Evolutionary conservation across 139 green algal genomes (phyloP), one percentile per base, ranked within the genome.

Genomic region (Raphidocelis subcapitata): DNA sequence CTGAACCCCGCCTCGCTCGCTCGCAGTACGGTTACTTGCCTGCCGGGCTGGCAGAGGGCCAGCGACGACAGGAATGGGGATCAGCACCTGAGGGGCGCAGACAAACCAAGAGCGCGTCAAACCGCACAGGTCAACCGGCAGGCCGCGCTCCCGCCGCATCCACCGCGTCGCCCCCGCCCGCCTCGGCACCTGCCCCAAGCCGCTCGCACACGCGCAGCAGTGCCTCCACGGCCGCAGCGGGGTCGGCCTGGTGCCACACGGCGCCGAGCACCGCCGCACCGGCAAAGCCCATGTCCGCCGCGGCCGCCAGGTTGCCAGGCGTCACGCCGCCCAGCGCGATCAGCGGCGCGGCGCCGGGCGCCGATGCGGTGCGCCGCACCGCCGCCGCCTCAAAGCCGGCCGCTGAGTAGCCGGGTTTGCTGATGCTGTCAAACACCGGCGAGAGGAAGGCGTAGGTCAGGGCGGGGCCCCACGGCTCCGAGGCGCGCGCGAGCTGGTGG

Each of bases 381-480:
- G 44, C 62, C 0, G 14, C 26, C 12, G 1, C 21, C 20, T 83
- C 54, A n/a, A 74, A 75, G n/a, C 56, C 65, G 0, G 67, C 74
- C 24, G 66, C 54, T 18, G 4, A 23, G 54, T 88, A 82, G 55
- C 79, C 82, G 12, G 65, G 31, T 61, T 91, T 91, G 41, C 55
- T 79, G 52, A 91, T 86, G 69, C 81, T 89, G 56, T 84, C 57
- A 52, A 85, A 90, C 0, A 91, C 75, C 24, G 84, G 86, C 12
- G 72, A 83, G 14, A 91, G 71, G 63, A 91, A 85, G 4, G 69
- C 73, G 51, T 91, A 91, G 67, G 81, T 65, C 14, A 91, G 31
- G 28, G 61, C 52, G 21, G 31, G 47, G 5, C 24, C 54, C 71
- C 62, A 70, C 16, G 67, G 59, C 3, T 29, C 24, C 24, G 52